phyloP scores from a whole-genome alignment of 352 stramenopile species.

The Phytophthora brassicae region DNA sequence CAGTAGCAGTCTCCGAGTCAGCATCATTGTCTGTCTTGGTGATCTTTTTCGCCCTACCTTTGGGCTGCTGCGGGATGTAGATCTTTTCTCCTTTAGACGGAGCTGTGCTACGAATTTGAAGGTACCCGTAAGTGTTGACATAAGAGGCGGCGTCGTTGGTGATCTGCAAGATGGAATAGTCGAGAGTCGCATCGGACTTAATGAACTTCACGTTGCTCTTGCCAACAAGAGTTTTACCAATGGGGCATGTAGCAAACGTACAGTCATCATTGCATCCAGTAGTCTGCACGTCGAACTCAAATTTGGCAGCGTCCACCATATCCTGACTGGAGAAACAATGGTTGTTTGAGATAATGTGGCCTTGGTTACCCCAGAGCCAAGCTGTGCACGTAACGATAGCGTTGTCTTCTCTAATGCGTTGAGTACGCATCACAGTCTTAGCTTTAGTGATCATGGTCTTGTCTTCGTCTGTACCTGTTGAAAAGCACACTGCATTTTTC shows the following conservation, averaged over 20 bases:
- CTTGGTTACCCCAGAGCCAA: constrained; percentile 63
- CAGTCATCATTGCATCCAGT: constrained; percentile 46
- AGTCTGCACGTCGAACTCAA: constrained; percentile 66
- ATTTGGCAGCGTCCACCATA: constrained; percentile 46
- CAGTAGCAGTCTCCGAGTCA: constrained; percentile 18
- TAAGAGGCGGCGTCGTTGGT: constrained; percentile 33
- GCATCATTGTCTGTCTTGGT: constrained; percentile 45
- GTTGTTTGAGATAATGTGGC: constrained; percentile 72
- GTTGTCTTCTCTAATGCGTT: constrained; percentile 47
- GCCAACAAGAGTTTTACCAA: constrained; percentile 41
- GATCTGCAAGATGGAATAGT: constrained; percentile 64
- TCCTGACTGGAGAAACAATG: constrained; percentile 47
- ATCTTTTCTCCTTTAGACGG: constrained; percentile 50
- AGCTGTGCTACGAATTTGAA: constrained; percentile 50
- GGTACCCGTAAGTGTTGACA: constrained; percentile 55
- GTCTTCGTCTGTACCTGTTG: constrained; percentile 29
- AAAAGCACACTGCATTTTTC: constrained; percentile 56
- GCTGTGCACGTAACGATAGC: constrained; percentile 42
- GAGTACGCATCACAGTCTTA: constrained; percentile 49
- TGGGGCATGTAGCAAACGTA: constrained; percentile 40
- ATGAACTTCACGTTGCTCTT: constrained; percentile 56
- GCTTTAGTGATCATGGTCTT: constrained; percentile 43
- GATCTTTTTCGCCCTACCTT: constrained; percentile 59
- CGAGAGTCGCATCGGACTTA: constrained; percentile 47
- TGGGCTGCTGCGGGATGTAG: constrained; percentile 69